Percentiles rank a stretch among this genome's conserved stretches.
Evolutionary conservation across 2,329 filamentous ascomycete species (phyloP).

Genomic region (Aspergillus quadrilineatus): DNA sequence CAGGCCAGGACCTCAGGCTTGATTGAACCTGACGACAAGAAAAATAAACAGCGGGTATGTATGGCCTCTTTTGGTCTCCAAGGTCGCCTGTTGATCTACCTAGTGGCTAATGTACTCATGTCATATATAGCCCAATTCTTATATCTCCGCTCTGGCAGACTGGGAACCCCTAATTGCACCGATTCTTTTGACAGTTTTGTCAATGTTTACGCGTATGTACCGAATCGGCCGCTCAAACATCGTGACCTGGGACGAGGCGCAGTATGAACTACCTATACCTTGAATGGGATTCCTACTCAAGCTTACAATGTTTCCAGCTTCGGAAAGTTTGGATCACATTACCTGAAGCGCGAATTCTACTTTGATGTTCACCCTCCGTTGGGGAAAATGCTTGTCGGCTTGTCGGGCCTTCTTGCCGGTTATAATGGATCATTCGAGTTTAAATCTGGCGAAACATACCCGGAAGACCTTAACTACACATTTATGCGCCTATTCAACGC

Average conservation of each 20-base stretch:
- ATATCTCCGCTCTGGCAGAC: constrained; percentile 49
- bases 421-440: constrained; percentile 99
- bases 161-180: constrained; percentile 65
- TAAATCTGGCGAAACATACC: constrained; percentile 96
- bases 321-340: constrained; percentile 94
- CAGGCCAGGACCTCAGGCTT: constrained; percentile 21
- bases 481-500: constrained; percentile 99
- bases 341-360: constrained; percentile 99
- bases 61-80: constrained; percentile 11
- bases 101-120: neutral
- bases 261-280: constrained; percentile 50
- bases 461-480: constrained; percentile 89
- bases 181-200: constrained; percentile 60
- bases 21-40: constrained; percentile 34
- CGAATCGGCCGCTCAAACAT: constrained; percentile 68
- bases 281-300: neutral
- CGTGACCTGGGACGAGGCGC: constrained; percentile 74
- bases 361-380: constrained; percentile 96
- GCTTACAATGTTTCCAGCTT: constrained; percentile 34
- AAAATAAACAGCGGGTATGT: constrained; percentile 40
- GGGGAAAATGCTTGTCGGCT: constrained; percentile 96
- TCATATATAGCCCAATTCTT: constrained; percentile 31
- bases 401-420: constrained; percentile 92
- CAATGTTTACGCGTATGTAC: constrained; percentile 67
- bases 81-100: neutral